Conservation (phyloP, 148 eudicot species). For the Nepenthes mirabilis region DNA sequence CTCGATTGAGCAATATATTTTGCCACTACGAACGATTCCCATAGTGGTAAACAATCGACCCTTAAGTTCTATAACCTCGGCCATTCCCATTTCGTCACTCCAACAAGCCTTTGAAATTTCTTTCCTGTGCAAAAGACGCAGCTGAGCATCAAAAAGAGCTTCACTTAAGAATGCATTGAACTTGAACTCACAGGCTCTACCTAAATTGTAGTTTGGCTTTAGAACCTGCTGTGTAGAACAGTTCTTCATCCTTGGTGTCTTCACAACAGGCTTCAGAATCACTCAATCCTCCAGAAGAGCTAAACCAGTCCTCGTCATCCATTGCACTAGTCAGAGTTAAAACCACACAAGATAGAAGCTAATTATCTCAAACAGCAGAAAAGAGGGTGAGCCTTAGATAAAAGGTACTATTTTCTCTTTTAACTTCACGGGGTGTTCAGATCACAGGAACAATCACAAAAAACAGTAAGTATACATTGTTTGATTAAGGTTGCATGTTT, state of each 20-base stretch:
- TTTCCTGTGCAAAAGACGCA: conserved; percentile 24
- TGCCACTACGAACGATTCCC: conserved; percentile 59
- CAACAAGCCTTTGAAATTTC: conserved; percentile 43
- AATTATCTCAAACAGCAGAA: no score
- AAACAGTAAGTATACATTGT: no score
- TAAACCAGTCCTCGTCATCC: conserved; percentile 27
- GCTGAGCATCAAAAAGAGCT: neutral
- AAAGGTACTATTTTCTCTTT: no score
- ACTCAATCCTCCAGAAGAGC: conserved; percentile 21
- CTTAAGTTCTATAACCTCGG: conserved; percentile 60
- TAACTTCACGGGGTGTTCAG: no score
- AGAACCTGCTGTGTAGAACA: conserved; percentile 23
- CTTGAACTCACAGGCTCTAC: conserved; percentile 11
- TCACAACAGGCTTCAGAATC: conserved; percentile 36
- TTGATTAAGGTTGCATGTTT: no score
- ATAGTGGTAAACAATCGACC: conserved; percentile 58
- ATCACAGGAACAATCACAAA: no score
- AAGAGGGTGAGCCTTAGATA: no score
- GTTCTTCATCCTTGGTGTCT: conserved; percentile 46
- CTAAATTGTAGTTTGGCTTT: conserved; percentile 49
- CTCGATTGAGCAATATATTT: conserved; percentile 52
- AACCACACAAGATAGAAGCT: no score
- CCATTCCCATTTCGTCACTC: conserved; percentile 58
- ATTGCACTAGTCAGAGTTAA: neutral
- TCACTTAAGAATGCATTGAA: neutral